Evolutionary conservation across 2,329 filamentous ascomycete species (phyloP).

Genomic region (Penicillium thymicola): DNA sequence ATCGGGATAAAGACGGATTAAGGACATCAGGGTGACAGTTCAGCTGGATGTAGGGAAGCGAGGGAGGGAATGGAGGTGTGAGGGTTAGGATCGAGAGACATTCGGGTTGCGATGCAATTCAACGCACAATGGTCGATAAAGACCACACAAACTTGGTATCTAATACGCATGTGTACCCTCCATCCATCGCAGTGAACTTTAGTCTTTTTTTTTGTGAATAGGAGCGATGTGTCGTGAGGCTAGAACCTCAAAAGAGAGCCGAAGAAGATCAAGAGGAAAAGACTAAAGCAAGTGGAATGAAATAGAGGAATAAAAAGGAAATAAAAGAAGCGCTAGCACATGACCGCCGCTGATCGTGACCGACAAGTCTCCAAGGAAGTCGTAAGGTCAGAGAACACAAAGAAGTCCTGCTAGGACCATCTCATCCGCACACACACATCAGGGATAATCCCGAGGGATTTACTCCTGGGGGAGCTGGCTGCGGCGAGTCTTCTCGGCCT

Average conservation of each 20-base stretch:
- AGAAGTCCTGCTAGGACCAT: constrained; percentile 17
- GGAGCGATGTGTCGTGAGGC: constrained; percentile 13
- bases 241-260: neutral
- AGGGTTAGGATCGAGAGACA: constrained; percentile 7
- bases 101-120: constrained; percentile 20
- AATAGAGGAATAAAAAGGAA: constrained; percentile 16
- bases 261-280: constrained; percentile 7
- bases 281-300: constrained; percentile 9
- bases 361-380: constrained; percentile 28
- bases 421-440: constrained; percentile 14
- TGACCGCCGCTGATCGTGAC: constrained; percentile 31
- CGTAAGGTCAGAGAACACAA: constrained; percentile 25
- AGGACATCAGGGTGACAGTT: constrained; percentile 3
- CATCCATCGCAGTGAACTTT: constrained; percentile 25
- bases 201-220: constrained; percentile 24
- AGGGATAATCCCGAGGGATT: constrained; percentile 18
- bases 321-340: constrained; percentile 26
- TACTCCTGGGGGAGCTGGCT: constrained; percentile 69
- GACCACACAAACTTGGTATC: constrained; percentile 24
- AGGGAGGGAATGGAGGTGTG: neutral
- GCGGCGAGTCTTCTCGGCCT: constrained; percentile 98
- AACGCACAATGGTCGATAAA: constrained; percentile 15
- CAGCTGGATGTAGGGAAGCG: constrained; percentile 4
- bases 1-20: neutral
- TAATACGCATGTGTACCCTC: constrained; percentile 19